These are phyloP conservation scores for Dendrothele bispora DNA, from an alignment of 768 basidiomycete species.

Conservation along the genomic window DNA sequence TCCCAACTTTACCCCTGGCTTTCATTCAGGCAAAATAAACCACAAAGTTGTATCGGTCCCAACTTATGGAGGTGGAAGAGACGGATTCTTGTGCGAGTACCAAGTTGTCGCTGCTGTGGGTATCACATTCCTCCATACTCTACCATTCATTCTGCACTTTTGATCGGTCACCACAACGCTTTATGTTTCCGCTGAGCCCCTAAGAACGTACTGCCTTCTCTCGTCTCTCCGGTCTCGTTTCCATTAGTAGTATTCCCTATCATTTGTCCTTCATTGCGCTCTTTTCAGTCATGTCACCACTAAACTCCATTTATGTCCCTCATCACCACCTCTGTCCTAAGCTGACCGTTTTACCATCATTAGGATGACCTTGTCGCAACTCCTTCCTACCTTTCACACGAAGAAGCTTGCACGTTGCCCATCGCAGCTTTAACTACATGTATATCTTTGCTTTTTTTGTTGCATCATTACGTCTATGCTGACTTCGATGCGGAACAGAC, in stretches of 20 bases:
- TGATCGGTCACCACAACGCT: no score
- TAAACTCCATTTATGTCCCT: no score
- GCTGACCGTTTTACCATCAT: no score
- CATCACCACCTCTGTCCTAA: no score
- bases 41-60: no score
- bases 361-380: slow-evolving; percentile 31
- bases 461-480: slow-evolving; percentile 33
- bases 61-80: neutral
- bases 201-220: neutral
- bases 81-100: neutral
- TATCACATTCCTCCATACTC: no score
- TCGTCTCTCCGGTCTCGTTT: neutral
- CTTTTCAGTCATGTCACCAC: no score
- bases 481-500: slow-evolving; percentile 46
- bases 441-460: neutral
- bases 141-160: no score
- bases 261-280: no score
- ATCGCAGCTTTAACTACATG: slow-evolving; percentile 16
- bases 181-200: no score
- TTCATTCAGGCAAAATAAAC: no score
- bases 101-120: neutral
- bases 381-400: slow-evolving; percentile 43
- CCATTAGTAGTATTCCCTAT: neutral
- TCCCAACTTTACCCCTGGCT: no score
- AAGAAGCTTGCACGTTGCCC: slow-evolving; percentile 47